phyloP scores from a whole-genome alignment of 2,329 filamentous ascomycete species.

The Pseudocercospora fuligena region DNA sequence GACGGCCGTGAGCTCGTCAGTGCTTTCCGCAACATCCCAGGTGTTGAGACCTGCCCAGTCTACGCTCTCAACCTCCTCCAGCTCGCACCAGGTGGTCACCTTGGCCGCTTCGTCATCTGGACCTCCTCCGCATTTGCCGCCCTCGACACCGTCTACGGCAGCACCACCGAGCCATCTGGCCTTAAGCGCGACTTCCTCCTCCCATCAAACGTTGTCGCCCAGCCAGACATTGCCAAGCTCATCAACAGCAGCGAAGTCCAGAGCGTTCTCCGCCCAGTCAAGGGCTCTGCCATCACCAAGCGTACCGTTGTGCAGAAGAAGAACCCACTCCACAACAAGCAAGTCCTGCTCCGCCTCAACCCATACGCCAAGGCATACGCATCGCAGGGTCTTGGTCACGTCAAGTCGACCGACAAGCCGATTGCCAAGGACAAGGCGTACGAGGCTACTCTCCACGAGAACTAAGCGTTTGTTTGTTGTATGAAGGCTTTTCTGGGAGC shows the following conservation, averaged over 20 bases:
- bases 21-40: conserved; percentile 98
- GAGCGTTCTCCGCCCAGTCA: conserved; percentile 89
- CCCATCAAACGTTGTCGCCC: conserved; percentile 86
- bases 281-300: conserved; percentile 89
- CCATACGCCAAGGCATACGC: conserved; percentile 91
- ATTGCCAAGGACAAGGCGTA: conserved; percentile 59
- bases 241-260: conserved; percentile 99
- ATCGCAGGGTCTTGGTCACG: conserved; percentile 80
- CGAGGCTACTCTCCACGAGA: conserved; percentile 53
- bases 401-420: conserved; percentile 69
- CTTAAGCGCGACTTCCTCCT: conserved; percentile 99
- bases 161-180: conserved; percentile 83
- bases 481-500: conserved; percentile 29
- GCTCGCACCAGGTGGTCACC: conserved; percentile 97
- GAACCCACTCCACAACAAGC: conserved; percentile 99
- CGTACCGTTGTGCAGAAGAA: conserved; percentile 95
- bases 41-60: conserved; percentile 95
- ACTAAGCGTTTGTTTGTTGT: conserved; percentile 44
- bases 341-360: conserved; percentile 98
- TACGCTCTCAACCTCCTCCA: conserved; percentile 97
- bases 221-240: conserved; percentile 93
- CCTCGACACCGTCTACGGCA: conserved; percentile 95
- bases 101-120: conserved; percentile 99
- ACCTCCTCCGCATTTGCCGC: conserved; percentile 95
- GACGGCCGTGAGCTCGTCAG: conserved; percentile 93